These are phyloP conservation scores for Castanea crenata DNA, from an alignment of 306 rosid species.

Conservation along the genomic window DNA sequence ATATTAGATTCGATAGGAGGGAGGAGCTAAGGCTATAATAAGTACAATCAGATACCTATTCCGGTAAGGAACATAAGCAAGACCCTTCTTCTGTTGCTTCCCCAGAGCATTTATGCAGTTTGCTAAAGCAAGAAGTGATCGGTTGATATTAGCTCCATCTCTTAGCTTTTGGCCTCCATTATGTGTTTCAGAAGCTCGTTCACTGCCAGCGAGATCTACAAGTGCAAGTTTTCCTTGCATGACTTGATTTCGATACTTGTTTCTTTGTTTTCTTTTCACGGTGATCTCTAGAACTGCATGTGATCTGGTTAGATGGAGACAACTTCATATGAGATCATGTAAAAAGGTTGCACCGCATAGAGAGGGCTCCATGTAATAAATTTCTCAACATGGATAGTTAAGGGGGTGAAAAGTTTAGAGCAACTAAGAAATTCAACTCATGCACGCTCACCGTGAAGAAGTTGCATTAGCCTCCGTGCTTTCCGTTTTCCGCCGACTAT, in stretches of 20 bases:
- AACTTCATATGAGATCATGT: background rate
- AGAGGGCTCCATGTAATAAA: background rate
- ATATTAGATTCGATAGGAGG: constrained; percentile 22
- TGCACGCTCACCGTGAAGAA: constrained; percentile 47
- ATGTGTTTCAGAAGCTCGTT: constrained; percentile 59
- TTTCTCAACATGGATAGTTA: background rate
- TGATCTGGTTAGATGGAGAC: constrained; percentile 34
- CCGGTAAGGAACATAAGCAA: constrained; percentile 65
- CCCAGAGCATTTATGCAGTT: constrained; percentile 69
- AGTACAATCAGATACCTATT: constrained; percentile 44
- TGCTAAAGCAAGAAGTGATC: constrained; percentile 68
- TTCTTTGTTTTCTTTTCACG: constrained; percentile 56
- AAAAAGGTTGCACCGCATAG: background rate
- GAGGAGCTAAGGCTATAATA: background rate
- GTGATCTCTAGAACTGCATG: constrained; percentile 67
- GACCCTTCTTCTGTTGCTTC: constrained; percentile 65
- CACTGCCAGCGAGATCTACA: constrained; percentile 72
- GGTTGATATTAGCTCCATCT: constrained; percentile 71
- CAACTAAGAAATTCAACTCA: constrained; percentile 1
- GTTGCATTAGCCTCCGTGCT: constrained; percentile 63
- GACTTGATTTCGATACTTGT: constrained; percentile 54
- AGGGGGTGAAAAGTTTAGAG: background rate
- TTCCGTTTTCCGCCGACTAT: constrained; percentile 63
- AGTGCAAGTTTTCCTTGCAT: constrained; percentile 63
- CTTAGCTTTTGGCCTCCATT: constrained; percentile 55